Evolutionary conservation across 495 filamentous ascomycete genomes (phyloP).

Genomic region (Xylaria sp.): DNA sequence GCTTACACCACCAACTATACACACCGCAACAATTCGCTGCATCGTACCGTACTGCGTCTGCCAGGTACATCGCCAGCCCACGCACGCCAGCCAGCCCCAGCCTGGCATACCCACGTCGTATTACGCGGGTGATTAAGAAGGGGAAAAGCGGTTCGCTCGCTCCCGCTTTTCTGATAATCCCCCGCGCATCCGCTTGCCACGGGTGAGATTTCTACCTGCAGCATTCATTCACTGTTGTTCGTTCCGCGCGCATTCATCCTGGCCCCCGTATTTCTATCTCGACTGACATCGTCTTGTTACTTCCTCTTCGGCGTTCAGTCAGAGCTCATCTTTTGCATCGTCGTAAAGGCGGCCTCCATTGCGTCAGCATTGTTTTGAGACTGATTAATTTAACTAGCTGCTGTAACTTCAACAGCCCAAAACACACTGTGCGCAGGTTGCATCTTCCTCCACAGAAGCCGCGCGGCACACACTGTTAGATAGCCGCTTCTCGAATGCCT

Average conservation of each 20-base stretch:
- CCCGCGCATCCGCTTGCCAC: slow-evolving; percentile 39
- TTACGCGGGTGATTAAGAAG: slow-evolving; percentile 40
- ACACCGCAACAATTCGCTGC: slow-evolving; percentile 39
- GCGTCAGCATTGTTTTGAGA: not conserved
- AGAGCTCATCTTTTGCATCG: not conserved
- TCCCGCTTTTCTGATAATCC: slow-evolving; percentile 41
- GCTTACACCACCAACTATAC: slow-evolving; percentile 31
- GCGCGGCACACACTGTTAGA: not conserved
- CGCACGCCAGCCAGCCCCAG: slow-evolving; percentile 37
- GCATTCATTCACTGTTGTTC: slow-evolving; percentile 29
- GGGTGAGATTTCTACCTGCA: slow-evolving; percentile 31
- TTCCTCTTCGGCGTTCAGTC: slow-evolving; percentile 1
- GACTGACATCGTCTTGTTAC: slow-evolving; percentile 19
- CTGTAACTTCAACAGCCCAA: not conserved
- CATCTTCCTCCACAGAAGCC: slow-evolving; percentile 25
- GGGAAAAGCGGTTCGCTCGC: slow-evolving; percentile 40
- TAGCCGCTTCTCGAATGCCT: slow-evolving; percentile 17
- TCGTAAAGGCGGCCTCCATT: not conserved
- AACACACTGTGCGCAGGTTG: slow-evolving; percentile 10
- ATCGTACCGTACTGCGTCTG: slow-evolving; percentile 33
- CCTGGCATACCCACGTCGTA: slow-evolving; percentile 39
- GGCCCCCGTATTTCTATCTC: slow-evolving; percentile 26
- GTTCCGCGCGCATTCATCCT: slow-evolving; percentile 32
- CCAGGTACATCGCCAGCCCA: slow-evolving; percentile 32
- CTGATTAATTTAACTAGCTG: slow-evolving; percentile 7